Evolutionary conservation across 352 stramenopile species (phyloP).

Genomic region (Pythium periplocum): DNA sequence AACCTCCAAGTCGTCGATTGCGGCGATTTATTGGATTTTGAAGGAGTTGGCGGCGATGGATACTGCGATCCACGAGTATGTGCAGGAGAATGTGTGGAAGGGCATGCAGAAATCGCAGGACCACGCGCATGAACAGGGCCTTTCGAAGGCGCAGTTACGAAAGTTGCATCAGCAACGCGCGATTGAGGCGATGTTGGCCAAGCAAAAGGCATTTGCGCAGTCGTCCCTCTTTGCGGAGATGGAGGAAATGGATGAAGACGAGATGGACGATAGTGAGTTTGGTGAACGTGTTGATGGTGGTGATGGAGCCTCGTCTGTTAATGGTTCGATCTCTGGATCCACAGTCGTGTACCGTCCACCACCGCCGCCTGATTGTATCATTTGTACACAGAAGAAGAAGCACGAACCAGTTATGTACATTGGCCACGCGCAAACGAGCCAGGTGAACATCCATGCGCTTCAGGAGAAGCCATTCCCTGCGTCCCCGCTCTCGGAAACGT

Average conservation of each 20-base stretch:
- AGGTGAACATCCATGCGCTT: slow-evolving; percentile 42
- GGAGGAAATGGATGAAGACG: slow-evolving; percentile 53
- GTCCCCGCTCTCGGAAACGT: slow-evolving; percentile 25
- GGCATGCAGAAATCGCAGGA: slow-evolving; percentile 62
- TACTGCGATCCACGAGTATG: slow-evolving; percentile 35
- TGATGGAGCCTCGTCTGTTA: slow-evolving; percentile 1
- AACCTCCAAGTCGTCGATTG: slow-evolving; percentile 72
- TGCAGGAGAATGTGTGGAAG: slow-evolving; percentile 59
- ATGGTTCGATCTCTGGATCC: slow-evolving; percentile 6
- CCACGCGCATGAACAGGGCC: slow-evolving; percentile 34
- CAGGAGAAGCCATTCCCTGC: slow-evolving; percentile 36
- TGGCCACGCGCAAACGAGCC: slow-evolving; percentile 68
- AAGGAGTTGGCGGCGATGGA: slow-evolving; percentile 57
- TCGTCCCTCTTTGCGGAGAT: slow-evolving; percentile 65
- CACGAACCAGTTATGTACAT: slow-evolving; percentile 85
- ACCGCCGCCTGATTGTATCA: slow-evolving; percentile 73
- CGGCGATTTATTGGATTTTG: slow-evolving; percentile 78
- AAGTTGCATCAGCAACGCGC: slow-evolving; percentile 79
- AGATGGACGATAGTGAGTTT: slow-evolving; percentile 32
- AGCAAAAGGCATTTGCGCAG: slow-evolving; percentile 71
- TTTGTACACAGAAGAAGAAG: slow-evolving; percentile 82
- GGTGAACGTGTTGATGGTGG: slow-evolving; percentile 12
- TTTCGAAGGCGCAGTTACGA: slow-evolving; percentile 69
- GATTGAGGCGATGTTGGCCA: slow-evolving; percentile 81
- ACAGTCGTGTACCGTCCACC: slow-evolving; percentile 65